These are phyloP conservation scores for Phytophthora ohioensis DNA, from an alignment of 352 stramenopile species.

Conservation along the genomic window DNA sequence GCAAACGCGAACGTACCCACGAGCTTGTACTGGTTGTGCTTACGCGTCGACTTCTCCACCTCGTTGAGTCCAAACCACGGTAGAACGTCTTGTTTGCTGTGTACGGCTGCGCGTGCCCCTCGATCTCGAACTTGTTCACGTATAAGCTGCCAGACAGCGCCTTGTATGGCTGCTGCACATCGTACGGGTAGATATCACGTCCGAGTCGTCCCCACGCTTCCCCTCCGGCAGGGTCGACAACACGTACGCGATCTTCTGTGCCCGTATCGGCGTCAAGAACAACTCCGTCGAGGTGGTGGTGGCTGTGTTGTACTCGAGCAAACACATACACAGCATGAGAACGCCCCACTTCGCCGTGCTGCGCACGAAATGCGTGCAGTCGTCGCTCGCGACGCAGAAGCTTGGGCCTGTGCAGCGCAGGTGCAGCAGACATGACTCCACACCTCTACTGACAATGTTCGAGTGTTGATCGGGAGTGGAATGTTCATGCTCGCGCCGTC, in stretches of 20 bases:
- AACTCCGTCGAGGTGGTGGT: conserved; percentile 58
- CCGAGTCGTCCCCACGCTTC: conserved; percentile 61
- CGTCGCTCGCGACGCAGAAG: conserved; percentile 47
- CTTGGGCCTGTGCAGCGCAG: conserved; percentile 59
- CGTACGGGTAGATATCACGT: conserved; percentile 81
- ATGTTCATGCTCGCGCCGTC: conserved; percentile 46
- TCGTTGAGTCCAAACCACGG: conserved; percentile 63
- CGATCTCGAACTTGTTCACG: conserved; percentile 76
- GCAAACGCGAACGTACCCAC: conserved; percentile 76
- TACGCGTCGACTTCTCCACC: conserved; percentile 63
- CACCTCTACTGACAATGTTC: conserved; percentile 33
- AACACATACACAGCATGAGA: conserved; percentile 74
- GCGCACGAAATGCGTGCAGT: conserved; percentile 68
- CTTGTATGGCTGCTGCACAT: conserved; percentile 65
- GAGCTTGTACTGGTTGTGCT: conserved; percentile 73
- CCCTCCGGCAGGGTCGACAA: conserved; percentile 62
- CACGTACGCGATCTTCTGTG: conserved; percentile 69
- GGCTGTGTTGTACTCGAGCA: conserved; percentile 69
- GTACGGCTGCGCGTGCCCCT: conserved; percentile 76
- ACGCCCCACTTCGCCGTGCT: conserved; percentile 69
- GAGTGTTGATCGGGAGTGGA: conserved; percentile 44
- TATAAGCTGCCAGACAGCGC: conserved; percentile 71
- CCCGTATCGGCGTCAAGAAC: conserved; percentile 65
- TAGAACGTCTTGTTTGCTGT: conserved; percentile 58
- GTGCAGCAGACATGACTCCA: conserved; percentile 67